phyloP scores from a whole-genome alignment of 2,329 filamentous ascomycete species.

The Pseudomassariella vexata region DNA sequence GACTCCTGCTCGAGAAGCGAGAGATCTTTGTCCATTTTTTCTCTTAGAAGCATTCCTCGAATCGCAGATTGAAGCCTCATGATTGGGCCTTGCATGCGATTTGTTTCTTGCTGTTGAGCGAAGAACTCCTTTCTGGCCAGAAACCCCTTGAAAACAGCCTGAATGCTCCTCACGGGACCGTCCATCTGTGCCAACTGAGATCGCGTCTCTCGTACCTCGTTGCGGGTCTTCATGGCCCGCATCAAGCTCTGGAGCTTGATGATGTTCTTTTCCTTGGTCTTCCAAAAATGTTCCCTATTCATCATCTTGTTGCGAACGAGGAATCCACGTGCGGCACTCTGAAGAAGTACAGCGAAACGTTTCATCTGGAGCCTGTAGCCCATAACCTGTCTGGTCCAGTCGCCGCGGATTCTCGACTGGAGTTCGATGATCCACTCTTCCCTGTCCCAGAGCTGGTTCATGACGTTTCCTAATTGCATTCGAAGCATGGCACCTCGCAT shows the following conservation, averaged over 20 bases:
- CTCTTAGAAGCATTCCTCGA: constrained; percentile 61
- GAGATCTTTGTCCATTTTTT: constrained; percentile 39
- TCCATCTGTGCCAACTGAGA: constrained; percentile 57
- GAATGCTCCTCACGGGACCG: constrained; percentile 59
- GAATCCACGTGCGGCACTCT: constrained; percentile 72
- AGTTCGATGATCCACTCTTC: constrained; percentile 75
- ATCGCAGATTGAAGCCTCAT: constrained; percentile 59
- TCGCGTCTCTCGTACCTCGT: constrained; percentile 49
- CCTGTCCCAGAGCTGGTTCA: constrained; percentile 85
- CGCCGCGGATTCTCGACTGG: constrained; percentile 81
- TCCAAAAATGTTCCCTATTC: constrained; percentile 62
- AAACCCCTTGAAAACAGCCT: constrained; percentile 62
- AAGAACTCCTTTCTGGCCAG: constrained; percentile 54
- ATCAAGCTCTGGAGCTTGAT: constrained; percentile 78
- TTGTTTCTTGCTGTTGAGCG: constrained; percentile 51
- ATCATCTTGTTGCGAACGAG: constrained; percentile 60
- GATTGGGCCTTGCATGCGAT: constrained; percentile 44
- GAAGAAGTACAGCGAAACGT: constrained; percentile 70
- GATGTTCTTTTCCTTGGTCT: constrained; percentile 64
- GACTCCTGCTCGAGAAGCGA: constrained; percentile 45
- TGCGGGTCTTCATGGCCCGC: constrained; percentile 59
- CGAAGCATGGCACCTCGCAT: constrained; percentile 75
- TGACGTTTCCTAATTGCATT: constrained; percentile 69
- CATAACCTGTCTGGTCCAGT: constrained; percentile 78
- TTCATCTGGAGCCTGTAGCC: constrained; percentile 80